Evolutionary conservation across 805 yeast species (phyloP).

Genomic region (Yarrowia hollandica): DNA sequence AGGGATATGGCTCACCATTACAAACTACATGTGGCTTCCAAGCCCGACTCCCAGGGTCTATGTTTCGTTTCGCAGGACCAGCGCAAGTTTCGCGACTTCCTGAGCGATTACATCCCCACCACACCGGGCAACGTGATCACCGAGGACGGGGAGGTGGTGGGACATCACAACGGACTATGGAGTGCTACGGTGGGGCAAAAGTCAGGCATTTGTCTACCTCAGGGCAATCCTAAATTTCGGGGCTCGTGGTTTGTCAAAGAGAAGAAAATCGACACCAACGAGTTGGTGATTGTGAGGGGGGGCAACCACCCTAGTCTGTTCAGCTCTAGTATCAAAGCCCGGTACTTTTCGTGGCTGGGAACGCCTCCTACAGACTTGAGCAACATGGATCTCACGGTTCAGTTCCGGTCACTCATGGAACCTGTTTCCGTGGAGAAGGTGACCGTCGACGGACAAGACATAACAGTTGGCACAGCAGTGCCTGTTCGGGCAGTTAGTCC

Average conservation of each 20-base stretch:
- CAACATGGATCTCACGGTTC: constrained; percentile 48
- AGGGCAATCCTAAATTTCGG: constrained; percentile 68
- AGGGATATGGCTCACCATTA: constrained; percentile 61
- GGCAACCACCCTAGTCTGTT: constrained; percentile 57
- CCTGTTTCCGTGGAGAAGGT: constrained; percentile 48
- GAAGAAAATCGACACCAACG: constrained; percentile 63
- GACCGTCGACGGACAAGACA: constrained; percentile 30
- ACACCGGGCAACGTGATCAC: constrained; percentile 80
- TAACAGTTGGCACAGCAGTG: constrained; percentile 45
- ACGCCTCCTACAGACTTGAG: constrained; percentile 28
- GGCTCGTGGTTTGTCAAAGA: constrained; percentile 89
- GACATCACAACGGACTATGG: constrained; percentile 86
- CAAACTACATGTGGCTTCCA: constrained; percentile 62
- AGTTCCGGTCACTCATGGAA: constrained; percentile 71
- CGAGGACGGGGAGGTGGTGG: constrained; percentile 72
- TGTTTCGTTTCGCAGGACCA: constrained; percentile 81
- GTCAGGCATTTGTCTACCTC: constrained; percentile 80
- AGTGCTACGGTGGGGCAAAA: constrained; percentile 93
- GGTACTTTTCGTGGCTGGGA: constrained; percentile 55
- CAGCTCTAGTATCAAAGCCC: constrained; percentile 47
- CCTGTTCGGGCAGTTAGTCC: constrained; percentile 77
- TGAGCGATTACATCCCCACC: constrained; percentile 70
- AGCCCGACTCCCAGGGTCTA: constrained; percentile 91
- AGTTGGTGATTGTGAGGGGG: constrained; percentile 77
- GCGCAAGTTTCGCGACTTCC: constrained; percentile 63